Conservation (phyloP, 75 land plant species). For the Cunninghamia lanceolata region DNA sequence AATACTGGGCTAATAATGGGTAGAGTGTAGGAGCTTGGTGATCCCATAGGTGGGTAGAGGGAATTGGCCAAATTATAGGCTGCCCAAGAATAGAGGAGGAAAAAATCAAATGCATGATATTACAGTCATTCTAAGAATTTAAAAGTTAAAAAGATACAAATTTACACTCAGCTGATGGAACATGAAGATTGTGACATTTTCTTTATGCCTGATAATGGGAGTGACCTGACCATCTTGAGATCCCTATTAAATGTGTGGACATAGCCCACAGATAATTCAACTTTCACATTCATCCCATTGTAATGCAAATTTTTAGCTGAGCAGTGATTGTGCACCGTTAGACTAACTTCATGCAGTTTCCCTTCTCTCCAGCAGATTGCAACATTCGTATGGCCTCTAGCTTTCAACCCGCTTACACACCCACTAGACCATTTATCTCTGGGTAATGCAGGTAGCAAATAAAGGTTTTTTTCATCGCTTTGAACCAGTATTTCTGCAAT, state of each 20-base stretch:
- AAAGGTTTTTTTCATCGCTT: conserved; percentile 61
- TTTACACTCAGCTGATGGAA: background rate
- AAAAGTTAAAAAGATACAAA: background rate
- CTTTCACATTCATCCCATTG: conserved; percentile 21
- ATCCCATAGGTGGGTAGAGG: background rate
- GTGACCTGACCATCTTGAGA: conserved; percentile 34
- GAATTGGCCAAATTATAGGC: background rate
- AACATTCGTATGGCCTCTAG: conserved; percentile 71
- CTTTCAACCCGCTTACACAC: conserved; percentile 70
- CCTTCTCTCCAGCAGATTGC: conserved; percentile 77
- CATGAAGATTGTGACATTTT: conserved; percentile 4
- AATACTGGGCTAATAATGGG: background rate
- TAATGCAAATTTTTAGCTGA: conserved; percentile 40
- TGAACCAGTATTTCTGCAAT: conserved; percentile 94
- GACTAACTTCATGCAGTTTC: conserved; percentile 52
- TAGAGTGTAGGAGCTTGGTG: background rate
- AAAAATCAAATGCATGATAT: background rate
- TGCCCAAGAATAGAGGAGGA: background rate
- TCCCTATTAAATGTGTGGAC: conserved; percentile 43
- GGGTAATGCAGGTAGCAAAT: conserved; percentile 86
- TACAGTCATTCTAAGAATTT: background rate
- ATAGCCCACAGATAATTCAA: conserved; percentile 24
- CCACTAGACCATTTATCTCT: conserved; percentile 72
- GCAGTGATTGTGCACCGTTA: conserved; percentile 27
- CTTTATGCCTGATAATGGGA: background rate